Percentiles rank a stretch among this genome's conserved stretches.
Conservation (phyloP, 768 basidiomycete species). For the Cantharellus cinnabarinus region DNA sequence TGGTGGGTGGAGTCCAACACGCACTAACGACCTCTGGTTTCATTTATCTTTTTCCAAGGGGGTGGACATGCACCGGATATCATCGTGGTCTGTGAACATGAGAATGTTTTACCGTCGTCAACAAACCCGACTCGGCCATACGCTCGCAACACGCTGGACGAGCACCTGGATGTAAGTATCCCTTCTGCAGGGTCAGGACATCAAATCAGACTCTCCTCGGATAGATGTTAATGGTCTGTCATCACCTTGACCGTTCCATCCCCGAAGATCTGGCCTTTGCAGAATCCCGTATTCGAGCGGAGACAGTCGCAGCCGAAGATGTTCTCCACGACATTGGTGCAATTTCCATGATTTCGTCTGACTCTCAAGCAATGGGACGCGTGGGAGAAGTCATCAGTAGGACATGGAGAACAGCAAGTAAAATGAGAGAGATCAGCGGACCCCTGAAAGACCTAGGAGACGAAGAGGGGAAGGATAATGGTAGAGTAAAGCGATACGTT, state of each 20-base stretch:
- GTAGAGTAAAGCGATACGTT: slow-evolving; percentile 82
- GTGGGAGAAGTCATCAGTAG: slow-evolving; percentile 85
- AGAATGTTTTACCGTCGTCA: slow-evolving; percentile 85
- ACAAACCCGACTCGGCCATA: slow-evolving; percentile 95
- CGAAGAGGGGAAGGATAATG: slow-evolving; percentile 51
- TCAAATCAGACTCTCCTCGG: neutral
- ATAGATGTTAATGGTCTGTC: slow-evolving; percentile 99
- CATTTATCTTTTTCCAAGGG: slow-evolving; percentile 22
- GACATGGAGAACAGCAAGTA: slow-evolving; percentile 94
- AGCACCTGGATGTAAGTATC: slow-evolving; percentile 74
- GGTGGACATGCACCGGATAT: slow-evolving; percentile 97
- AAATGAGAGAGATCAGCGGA: slow-evolving; percentile 67
- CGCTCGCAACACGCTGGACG: slow-evolving; percentile 78
- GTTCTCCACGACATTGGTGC: slow-evolving; percentile 83
- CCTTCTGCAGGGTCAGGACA: neutral
- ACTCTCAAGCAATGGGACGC: slow-evolving; percentile 96
- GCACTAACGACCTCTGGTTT: neutral
- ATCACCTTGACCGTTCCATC: slow-evolving; percentile 82
- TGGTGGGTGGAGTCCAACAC: slow-evolving; percentile 22
- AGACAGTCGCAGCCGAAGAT: slow-evolving; percentile 96
- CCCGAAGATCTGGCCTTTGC: slow-evolving; percentile 90
- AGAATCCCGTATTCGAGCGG: slow-evolving; percentile 87
- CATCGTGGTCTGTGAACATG: slow-evolving; percentile 80
- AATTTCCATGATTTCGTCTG: slow-evolving; percentile 91
- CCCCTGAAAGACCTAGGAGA: slow-evolving; percentile 56